phyloP scores from a whole-genome alignment of 164 flowering plant species.

The Chloranthus sessilifolius region DNA sequence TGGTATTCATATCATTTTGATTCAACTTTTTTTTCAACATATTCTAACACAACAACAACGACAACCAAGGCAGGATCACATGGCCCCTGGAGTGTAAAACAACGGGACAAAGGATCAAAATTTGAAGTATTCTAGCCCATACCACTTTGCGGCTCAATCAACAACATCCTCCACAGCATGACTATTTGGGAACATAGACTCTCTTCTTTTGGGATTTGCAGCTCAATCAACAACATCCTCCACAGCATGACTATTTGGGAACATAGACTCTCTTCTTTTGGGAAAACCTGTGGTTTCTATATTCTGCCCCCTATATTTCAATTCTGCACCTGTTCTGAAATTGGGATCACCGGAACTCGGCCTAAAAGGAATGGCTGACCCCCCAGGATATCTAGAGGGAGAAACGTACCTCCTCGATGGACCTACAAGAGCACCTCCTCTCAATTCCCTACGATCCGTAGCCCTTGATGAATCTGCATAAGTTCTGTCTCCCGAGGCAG shows the following conservation, averaged over 20 bases:
- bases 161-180: constrained; percentile 51
- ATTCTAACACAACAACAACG: constrained; percentile 7
- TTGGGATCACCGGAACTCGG: constrained; percentile 52
- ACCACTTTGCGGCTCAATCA: constrained; percentile 26
- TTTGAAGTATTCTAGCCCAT: constrained; percentile 10
- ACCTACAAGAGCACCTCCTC: constrained; percentile 56
- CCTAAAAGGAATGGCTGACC: constrained; percentile 53
- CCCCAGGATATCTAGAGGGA: constrained; percentile 63
- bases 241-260: constrained; percentile 44
- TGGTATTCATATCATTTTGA: background rate
- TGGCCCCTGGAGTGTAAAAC: constrained; percentile 2
- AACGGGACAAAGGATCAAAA: constrained; percentile 13
- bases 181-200: constrained; percentile 2
- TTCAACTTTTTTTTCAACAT: background rate
- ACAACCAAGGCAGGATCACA: constrained; percentile 17
- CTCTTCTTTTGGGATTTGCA: no score
- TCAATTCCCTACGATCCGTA: constrained; percentile 55
- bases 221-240: constrained; percentile 47
- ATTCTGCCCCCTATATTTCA: constrained; percentile 63
- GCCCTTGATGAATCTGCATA: constrained; percentile 59
- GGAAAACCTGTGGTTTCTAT: constrained; percentile 53
- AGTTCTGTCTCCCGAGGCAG: constrained; percentile 49
- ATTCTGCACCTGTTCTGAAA: constrained; percentile 53
- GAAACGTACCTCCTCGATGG: constrained; percentile 68
- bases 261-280: constrained; percentile 65